Percentiles rank a stretch among this genome's conserved stretches.
Evolutionary conservation across 768 basidiomycete species (phyloP).

Genomic region (Sporobolomyces roseus): DNA sequence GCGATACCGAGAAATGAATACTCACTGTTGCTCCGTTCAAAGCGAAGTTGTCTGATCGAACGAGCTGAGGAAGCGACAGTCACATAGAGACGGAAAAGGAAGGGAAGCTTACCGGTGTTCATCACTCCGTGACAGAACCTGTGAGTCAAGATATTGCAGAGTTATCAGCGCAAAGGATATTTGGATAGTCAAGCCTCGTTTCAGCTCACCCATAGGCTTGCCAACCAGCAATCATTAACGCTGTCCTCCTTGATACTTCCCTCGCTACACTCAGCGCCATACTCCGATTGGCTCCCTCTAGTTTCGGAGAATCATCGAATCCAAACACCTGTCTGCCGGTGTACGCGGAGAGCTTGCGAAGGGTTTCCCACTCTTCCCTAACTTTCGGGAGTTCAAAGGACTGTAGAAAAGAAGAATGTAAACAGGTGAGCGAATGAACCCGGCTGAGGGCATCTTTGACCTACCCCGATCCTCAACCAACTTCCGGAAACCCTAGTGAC

Average conservation of each 20-base stretch:
- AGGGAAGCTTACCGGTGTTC: constrained; percentile 58
- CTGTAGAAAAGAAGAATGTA: constrained; percentile 58
- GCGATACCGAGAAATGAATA: too few species aligned
- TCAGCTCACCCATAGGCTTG: constrained; percentile 84
- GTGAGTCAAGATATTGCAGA: too few species aligned
- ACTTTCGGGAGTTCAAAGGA: constrained; percentile 46
- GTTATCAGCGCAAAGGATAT: too few species aligned
- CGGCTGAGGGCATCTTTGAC: constrained; percentile 39
- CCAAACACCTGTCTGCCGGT: constrained; percentile 41
- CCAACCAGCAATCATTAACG: constrained; percentile 90
- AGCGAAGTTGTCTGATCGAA: constrained; percentile 60
- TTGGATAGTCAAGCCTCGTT: too few species aligned
- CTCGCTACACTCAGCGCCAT: constrained; percentile 55
- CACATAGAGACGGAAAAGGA: neutral
- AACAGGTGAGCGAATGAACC: too few species aligned
- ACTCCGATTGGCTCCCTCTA: neutral
- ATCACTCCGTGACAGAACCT: constrained; percentile 68
- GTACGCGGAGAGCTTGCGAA: constrained; percentile 68
- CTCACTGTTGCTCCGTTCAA: constrained; percentile 55
- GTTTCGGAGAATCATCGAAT: constrained; percentile 3
- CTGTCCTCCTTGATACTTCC: constrained; percentile 79
- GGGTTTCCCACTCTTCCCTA: constrained; percentile 62
- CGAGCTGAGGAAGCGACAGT: neutral
- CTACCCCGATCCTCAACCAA: constrained; percentile 67
- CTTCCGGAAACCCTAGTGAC: constrained; percentile 41